Evolutionary conservation across 169 alveolate genomes (phyloP).

Genomic region (Eimeria maxima): DNA sequence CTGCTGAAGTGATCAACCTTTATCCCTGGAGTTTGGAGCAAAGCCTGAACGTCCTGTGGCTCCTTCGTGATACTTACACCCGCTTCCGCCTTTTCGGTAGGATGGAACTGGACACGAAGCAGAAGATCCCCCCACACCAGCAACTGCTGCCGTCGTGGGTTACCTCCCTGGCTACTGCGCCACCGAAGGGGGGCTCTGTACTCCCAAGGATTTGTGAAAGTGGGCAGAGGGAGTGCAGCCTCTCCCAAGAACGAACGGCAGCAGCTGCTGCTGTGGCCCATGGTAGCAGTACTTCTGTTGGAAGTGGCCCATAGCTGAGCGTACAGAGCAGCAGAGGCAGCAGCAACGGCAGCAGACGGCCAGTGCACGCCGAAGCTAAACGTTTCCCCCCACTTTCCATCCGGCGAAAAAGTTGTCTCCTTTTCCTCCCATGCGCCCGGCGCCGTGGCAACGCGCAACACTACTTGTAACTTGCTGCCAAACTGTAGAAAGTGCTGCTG

Average conservation of each 20-base stretch:
- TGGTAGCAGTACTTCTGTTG: not conserved
- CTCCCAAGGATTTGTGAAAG: slow-evolving; percentile 67
- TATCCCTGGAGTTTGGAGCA: not conserved
- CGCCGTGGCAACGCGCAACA: slow-evolving; percentile 71
- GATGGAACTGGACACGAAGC: slow-evolving; percentile 71
- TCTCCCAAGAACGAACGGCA: slow-evolving; percentile 58
- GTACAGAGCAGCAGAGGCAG: slow-evolving; percentile 53
- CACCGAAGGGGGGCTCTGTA: slow-evolving; percentile 65
- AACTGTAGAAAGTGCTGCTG: slow-evolving; percentile 13
- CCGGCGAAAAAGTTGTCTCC: slow-evolving; percentile 53
- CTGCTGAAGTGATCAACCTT: not conserved
- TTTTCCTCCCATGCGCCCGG: slow-evolving; percentile 70
- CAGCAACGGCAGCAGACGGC: slow-evolving; percentile 74
- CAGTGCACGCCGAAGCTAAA: slow-evolving; percentile 43
- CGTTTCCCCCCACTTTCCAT: slow-evolving; percentile 55
- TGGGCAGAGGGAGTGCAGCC: slow-evolving; percentile 60
- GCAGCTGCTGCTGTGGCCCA: slow-evolving; percentile 9
- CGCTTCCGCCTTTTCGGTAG: not conserved
- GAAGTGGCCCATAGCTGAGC: slow-evolving; percentile 71
- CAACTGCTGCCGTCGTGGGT: slow-evolving; percentile 30
- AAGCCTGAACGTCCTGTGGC: not conserved
- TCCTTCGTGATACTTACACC: not conserved
- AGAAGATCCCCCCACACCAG: slow-evolving; percentile 49
- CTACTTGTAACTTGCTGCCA: slow-evolving; percentile 67
- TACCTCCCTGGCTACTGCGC: slow-evolving; percentile 75